Percentiles rank a stretch among this genome's conserved stretches.
Evolutionary conservation across 495 filamentous ascomycete genomes (phyloP).

Genomic region (Elasticomyces elasticus): DNA sequence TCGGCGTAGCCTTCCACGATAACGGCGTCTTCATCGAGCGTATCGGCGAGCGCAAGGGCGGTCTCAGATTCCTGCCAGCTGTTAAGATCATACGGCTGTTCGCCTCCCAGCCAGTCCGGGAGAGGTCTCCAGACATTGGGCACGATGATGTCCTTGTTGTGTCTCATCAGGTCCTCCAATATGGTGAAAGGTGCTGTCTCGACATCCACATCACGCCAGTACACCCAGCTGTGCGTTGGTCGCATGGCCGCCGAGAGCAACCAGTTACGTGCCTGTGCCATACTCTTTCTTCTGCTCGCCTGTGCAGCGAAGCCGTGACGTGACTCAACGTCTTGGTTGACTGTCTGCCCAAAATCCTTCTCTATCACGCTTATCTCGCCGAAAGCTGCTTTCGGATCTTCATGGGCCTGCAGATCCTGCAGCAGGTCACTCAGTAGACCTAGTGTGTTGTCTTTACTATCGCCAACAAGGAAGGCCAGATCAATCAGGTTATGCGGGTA

Average conservation of each 20-base stretch:
- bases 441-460: slow-evolving; percentile 91
- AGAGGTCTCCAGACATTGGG: slow-evolving; percentile 98
- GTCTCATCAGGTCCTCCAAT: slow-evolving; percentile 94
- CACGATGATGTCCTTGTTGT: slow-evolving; percentile 98
- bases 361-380: slow-evolving; percentile 97
- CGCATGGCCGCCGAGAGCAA: slow-evolving; percentile 84
- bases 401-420: slow-evolving; percentile 66
- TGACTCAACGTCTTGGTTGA: slow-evolving; percentile 95
- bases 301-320: slow-evolving; percentile 97
- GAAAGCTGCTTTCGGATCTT: slow-evolving; percentile 69
- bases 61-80: slow-evolving; percentile 99
- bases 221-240: slow-evolving; percentile 97
- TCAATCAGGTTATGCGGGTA: slow-evolving; percentile 97
- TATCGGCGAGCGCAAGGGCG: slow-evolving; percentile 84
- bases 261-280: slow-evolving; percentile 99
- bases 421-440: slow-evolving; percentile 61
- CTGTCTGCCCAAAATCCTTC: slow-evolving; percentile 98
- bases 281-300: slow-evolving; percentile 83
- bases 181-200: slow-evolving; percentile 95
- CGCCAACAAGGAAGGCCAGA: slow-evolving; percentile 91
- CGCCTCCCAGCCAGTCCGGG: slow-evolving; percentile 97
- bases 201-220: slow-evolving; percentile 98
- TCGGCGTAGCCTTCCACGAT: slow-evolving; percentile 99
- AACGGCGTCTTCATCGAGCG: slow-evolving; percentile 93
- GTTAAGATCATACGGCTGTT: slow-evolving; percentile 97